Percentiles rank a stretch among this genome's conserved stretches.
These are phyloP conservation scores for Datura wrightii DNA, from an alignment of 257 asterid genomes.

Conservation along the genomic window DNA sequence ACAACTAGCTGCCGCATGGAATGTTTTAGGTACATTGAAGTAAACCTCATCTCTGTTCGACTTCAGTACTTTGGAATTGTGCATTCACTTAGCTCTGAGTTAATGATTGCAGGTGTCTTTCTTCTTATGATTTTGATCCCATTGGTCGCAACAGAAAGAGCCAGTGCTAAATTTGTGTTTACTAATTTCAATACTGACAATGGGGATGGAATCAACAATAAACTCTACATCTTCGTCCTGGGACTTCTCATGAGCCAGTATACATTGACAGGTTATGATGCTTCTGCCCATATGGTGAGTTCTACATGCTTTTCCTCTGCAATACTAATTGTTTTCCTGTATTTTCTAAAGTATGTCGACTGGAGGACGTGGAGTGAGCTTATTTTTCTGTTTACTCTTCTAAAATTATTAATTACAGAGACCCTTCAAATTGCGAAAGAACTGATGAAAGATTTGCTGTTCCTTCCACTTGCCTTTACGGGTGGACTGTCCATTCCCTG, in stretches of 20 bases:
- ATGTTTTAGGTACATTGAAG: constrained; percentile 61
- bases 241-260: constrained; percentile 99
- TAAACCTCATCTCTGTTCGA: neutral
- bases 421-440: neutral
- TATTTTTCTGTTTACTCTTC: neutral
- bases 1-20: constrained; percentile 96
- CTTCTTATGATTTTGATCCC: constrained; percentile 92
- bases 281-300: constrained; percentile 97
- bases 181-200: constrained; percentile 84
- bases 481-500: too few relatives aligned
- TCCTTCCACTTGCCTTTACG: neutral
- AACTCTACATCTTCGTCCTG: constrained; percentile 71
- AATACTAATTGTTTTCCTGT: neutral
- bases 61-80: neutral
- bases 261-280: constrained; percentile 87
- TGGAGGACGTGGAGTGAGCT: neutral
- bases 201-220: constrained; percentile 68
- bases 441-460: neutral
- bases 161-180: constrained; percentile 80
- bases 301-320: neutral
- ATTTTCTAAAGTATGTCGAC: neutral
- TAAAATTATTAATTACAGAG: neutral
- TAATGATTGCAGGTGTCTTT: constrained; percentile 69
- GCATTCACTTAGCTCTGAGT: neutral
- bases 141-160: constrained; percentile 73